phyloP scores from a whole-genome alignment of 441 rosid species.

The Croton setiger region DNA sequence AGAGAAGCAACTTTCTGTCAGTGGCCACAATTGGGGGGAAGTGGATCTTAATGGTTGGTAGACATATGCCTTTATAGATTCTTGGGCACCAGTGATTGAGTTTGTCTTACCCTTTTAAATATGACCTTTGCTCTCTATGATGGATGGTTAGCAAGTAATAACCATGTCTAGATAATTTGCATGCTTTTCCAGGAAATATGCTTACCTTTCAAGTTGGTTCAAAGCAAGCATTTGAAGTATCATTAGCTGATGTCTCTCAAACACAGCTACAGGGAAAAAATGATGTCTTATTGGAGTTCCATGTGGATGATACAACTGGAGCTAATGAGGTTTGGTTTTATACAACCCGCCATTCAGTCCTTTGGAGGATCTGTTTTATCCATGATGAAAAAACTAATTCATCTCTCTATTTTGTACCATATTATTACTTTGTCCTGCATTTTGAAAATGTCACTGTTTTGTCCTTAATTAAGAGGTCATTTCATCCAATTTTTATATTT shows the following conservation, averaged over 20 bases:
- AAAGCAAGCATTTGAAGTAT: slow-evolving; percentile 96
- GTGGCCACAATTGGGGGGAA: slow-evolving; percentile 97
- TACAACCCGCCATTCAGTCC: not conserved
- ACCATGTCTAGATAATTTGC: not conserved
- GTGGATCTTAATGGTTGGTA: slow-evolving; percentile 79
- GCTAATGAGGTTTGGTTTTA: slow-evolving; percentile 77
- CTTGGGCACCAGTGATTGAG: not conserved
- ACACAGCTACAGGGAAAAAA: slow-evolving; percentile 91
- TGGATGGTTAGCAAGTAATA: not conserved
- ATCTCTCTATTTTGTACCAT: not conserved
- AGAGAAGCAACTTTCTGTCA: slow-evolving; percentile 90
- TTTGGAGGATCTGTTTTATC: not conserved
- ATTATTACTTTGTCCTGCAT: not conserved
- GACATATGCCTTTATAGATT: not conserved
- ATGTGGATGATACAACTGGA: slow-evolving; percentile 95
- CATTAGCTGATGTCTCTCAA: slow-evolving; percentile 89
- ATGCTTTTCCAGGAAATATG: slow-evolving; percentile 57
- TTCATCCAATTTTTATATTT: too few relatives aligned
- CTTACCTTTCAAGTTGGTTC: slow-evolving; percentile 73
- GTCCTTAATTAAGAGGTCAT: too few relatives aligned
- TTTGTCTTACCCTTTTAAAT: not conserved
- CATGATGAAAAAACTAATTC: not conserved
- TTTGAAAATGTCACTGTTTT: too few relatives aligned
- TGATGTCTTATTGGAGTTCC: slow-evolving; percentile 91
- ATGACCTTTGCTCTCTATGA: not conserved